Base-by-base conservation (phyloP, 2,329 filamentous ascomycete genomes). In the Paecilomyces sp. region DNA sequence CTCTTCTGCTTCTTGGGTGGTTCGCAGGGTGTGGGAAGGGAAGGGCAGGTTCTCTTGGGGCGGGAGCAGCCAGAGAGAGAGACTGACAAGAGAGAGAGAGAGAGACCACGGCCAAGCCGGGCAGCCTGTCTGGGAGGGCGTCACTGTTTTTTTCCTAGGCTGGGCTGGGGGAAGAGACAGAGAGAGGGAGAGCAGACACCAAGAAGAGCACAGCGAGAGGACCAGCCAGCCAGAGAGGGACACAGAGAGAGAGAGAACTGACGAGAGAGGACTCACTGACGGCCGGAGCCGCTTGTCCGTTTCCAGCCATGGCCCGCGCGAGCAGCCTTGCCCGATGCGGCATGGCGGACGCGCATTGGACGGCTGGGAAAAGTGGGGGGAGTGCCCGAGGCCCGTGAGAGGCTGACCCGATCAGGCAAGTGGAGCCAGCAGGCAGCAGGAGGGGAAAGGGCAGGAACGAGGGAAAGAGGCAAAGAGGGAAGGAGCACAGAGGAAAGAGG, bases 181-280 rank as follows among this genome's bases (percentile, higher is more conserved):
- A 61, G 66, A 67, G 67, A 56, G 63, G 66, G 64, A 65, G 66
- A 67, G 60, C 22, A 22, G 22, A 22, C 22, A 22, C 22, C 22
- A 22, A 22, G 22, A 22, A 22, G 2, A 22, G 22, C 22, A 22
- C 22, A 22, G 22, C 22, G 22, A 22, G 22, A 22, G 22, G 22
- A 22, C 22, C 22, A 22, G 22, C 22, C 22, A 22, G 22, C 22
- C 22, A 22, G 22, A 22, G 22, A 22, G 22, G 22, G 22, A 22
- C 22, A 22, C 22, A 22, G 9, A 30, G 22, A 4, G 7, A 53
- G 51, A 28, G 51, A n/a, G 47, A 51, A 13, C 12, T 6, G 11
- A 15, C 9, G 47, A 24, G n/a, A 24, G 11, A 11, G 13, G 51
- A 25, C 22, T 22, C 22, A 15, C 5, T 30, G 28, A 25, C 28